phyloP scores from a whole-genome alignment of 345 rosid genomes.

The Clarkia xantiana region DNA sequence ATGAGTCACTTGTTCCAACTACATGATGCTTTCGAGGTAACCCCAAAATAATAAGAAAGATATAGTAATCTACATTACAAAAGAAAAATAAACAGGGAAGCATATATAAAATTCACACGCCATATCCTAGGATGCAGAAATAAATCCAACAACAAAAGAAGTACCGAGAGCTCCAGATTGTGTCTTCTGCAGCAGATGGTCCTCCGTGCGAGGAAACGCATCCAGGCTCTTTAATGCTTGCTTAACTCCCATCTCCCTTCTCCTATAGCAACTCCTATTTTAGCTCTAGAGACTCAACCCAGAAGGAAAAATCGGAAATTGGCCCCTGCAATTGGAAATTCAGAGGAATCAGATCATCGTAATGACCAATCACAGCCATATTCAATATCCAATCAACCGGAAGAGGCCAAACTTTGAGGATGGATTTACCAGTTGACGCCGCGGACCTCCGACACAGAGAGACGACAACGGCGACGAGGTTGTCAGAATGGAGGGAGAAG shows the following conservation, averaged over 20 bases:
- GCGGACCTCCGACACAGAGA: too few relatives aligned
- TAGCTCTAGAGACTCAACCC: background rate
- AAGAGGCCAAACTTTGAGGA: too few relatives aligned
- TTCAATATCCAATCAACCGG: too few relatives aligned
- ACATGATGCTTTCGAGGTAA: too few relatives aligned
- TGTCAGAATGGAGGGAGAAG: background rate
- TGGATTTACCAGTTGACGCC: too few relatives aligned
- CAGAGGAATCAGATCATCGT: too few relatives aligned
- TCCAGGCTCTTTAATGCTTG: constrained; percentile 76
- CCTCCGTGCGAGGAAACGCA: constrained; percentile 97
- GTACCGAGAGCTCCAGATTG: constrained; percentile 90
- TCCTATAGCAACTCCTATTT: background rate
- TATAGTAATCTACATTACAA: background rate
- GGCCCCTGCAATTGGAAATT: background rate
- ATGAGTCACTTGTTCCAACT: too few relatives aligned
- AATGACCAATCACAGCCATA: too few relatives aligned
- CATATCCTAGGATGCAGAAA: background rate
- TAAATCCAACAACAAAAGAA: background rate
- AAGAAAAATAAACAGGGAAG: background rate
- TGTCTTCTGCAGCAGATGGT: constrained; percentile 81
- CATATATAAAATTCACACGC: background rate
- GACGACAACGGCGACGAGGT: background rate
- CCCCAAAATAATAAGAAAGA: too few relatives aligned
- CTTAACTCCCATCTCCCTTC: constrained; percentile 49
- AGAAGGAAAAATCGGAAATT: constrained; percentile 1